These are phyloP conservation scores for Mycena rosella DNA, from an alignment of 768 basidiomycete species.

Conservation along the genomic window DNA sequence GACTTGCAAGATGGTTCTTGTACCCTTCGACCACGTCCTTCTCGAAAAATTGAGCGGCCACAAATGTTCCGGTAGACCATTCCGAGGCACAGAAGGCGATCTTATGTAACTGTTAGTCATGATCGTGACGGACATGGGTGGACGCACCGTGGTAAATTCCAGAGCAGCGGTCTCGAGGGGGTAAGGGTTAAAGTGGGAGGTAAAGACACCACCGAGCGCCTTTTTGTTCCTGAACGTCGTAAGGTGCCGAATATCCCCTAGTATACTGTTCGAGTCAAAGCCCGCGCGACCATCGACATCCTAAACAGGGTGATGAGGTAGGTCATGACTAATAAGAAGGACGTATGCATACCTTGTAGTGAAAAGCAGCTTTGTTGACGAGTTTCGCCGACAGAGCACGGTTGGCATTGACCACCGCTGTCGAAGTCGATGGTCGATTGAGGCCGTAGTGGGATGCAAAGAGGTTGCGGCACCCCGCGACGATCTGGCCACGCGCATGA, in stretches of 20 bases:
- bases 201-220: not conserved
- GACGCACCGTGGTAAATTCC: constrained; percentile 1
- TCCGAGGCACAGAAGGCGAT: not conserved
- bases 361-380: not conserved
- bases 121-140: not conserved
- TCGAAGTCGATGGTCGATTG: not conserved
- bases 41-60: not conserved
- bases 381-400: not conserved
- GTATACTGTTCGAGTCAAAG: not conserved
- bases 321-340: no score
- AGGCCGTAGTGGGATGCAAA: constrained; percentile 13
- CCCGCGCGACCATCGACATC: not conserved
- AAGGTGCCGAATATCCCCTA: not conserved
- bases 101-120: not conserved
- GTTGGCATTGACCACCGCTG: not conserved
- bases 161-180: not conserved
- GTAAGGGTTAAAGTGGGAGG: not conserved
- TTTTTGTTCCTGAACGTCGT: not conserved
- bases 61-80: not conserved
- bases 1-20: not conserved
- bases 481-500: not conserved
- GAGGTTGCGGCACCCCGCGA: not conserved
- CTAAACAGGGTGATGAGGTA: no score
- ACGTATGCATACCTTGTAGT: no score
- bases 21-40: not conserved